Conservation (phyloP, 106 monocot species). For the Platanthera guangdongensis region DNA sequence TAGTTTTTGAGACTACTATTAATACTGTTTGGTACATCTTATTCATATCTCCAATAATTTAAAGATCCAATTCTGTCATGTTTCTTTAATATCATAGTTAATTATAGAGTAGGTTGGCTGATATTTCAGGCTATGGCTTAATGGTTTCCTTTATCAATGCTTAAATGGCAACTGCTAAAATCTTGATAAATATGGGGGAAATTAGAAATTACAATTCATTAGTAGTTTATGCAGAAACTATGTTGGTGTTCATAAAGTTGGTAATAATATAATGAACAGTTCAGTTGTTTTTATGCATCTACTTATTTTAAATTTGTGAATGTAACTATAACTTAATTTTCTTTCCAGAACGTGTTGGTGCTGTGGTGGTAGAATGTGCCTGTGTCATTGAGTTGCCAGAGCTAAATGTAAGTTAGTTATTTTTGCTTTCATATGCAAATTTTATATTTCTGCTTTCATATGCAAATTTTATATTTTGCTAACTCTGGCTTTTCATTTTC, state of each 20-base stretch:
- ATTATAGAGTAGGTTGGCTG: background rate
- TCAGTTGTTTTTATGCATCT: background rate
- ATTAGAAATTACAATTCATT: background rate
- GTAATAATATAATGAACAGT: background rate
- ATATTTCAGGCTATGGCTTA: background rate
- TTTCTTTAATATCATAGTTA: background rate
- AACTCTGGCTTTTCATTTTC: too few species aligned
- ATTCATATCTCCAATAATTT: background rate
- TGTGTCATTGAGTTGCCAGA: slow-evolving; percentile 78
- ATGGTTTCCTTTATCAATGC: background rate
- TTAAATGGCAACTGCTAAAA: background rate
- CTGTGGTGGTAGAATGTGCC: slow-evolving; percentile 66
- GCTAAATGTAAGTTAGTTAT: slow-evolving; percentile 29
- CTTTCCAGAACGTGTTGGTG: slow-evolving; percentile 62
- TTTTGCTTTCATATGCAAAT: background rate
- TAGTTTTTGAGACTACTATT: background rate
- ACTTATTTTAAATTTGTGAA: background rate
- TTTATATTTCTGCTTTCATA: background rate
- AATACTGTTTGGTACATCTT: background rate
- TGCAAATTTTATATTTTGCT: background rate
- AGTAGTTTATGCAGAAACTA: background rate
- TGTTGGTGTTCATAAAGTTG: background rate
- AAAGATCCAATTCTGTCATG: background rate
- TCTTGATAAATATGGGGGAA: background rate
- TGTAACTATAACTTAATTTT: background rate